These are phyloP conservation scores for Xerocomus spinulosus DNA, from an alignment of 768 basidiomycete species.

Conservation along the genomic window DNA sequence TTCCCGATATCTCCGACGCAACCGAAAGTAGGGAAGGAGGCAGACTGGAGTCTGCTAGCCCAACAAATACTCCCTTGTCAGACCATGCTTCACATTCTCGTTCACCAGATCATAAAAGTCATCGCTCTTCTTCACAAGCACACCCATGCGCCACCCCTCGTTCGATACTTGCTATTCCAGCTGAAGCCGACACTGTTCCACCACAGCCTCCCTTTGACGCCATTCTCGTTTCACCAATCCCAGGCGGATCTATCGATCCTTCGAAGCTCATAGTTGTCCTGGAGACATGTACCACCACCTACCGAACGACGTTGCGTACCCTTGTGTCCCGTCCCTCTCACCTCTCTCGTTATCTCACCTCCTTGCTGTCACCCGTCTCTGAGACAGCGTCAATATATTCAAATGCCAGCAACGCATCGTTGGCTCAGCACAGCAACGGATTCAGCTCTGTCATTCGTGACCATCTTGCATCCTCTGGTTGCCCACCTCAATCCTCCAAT, in stretches of 20 bases:
- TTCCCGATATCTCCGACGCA: slow-evolving; percentile 31
- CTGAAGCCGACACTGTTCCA: slow-evolving; percentile 40
- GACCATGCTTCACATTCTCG: slow-evolving; percentile 27
- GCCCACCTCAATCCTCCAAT: slow-evolving; percentile 41
- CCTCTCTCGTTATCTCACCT: slow-evolving; percentile 53
- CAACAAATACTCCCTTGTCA: slow-evolving; percentile 22
- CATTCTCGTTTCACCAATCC: slow-evolving; percentile 58
- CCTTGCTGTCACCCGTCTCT: slow-evolving; percentile 41
- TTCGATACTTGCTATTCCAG: slow-evolving; percentile 48
- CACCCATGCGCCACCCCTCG: slow-evolving; percentile 36
- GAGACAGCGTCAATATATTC: slow-evolving; percentile 55
- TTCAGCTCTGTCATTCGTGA: slow-evolving; percentile 54
- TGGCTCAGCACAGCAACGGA: slow-evolving; percentile 19
- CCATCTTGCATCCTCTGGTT: slow-evolving; percentile 59
- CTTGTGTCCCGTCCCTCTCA: slow-evolving; percentile 65
- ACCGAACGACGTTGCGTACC: slow-evolving; percentile 63
- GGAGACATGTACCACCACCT: slow-evolving; percentile 66
- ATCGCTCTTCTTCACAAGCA: slow-evolving; percentile 36
- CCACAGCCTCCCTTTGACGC: slow-evolving; percentile 57
- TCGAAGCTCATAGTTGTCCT: slow-evolving; percentile 63
- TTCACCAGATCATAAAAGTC: slow-evolving; percentile 29
- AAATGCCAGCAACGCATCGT: slow-evolving; percentile 38
- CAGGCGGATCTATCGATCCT: slow-evolving; percentile 46
- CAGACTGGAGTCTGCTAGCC: slow-evolving; percentile 10
- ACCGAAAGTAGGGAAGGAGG: not conserved